phyloP scores from a whole-genome alignment of 208 protist species.

The Acanthamoeba lenticulata region DNA sequence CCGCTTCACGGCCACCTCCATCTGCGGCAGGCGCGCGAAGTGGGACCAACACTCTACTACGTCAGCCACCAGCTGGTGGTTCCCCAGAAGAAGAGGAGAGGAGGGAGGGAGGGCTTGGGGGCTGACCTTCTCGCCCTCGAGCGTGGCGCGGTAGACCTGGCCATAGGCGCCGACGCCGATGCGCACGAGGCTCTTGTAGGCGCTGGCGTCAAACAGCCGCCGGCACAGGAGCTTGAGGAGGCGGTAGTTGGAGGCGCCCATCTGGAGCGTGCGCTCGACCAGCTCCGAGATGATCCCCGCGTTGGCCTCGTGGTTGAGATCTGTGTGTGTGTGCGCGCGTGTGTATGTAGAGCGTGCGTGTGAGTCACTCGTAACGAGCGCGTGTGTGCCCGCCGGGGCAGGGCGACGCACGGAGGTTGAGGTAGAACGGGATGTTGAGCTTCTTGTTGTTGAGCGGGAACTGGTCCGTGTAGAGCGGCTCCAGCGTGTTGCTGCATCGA shows the following conservation, averaged over 20 bases:
- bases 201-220: constrained; percentile 66
- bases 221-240: constrained; percentile 81
- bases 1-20: constrained; percentile 77
- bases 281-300: constrained; percentile 23
- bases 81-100: neutral
- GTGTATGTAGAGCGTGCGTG: too few relatives aligned
- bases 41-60: neutral
- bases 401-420: constrained; percentile 75
- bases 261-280: neutral
- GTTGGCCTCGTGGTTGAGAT: constrained; percentile 36
- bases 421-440: constrained; percentile 82
- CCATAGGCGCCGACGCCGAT: constrained; percentile 58
- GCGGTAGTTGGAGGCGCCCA: constrained; percentile 57
- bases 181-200: constrained; percentile 71
- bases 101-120: neutral
- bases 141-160: constrained; percentile 80
- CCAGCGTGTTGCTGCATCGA: too few relatives aligned
- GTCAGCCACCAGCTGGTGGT: too few relatives aligned
- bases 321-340: neutral
- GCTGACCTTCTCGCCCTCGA: constrained; percentile 44
- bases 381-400: too few relatives aligned
- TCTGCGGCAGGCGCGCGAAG: neutral
- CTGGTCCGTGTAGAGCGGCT: constrained; percentile 80
- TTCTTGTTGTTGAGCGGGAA: constrained; percentile 82
- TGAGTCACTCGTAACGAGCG: too few relatives aligned